These are phyloP conservation scores for Coniochaeta sp. DNA, from an alignment of 2,329 filamentous ascomycete species.

Conservation along the genomic window DNA sequence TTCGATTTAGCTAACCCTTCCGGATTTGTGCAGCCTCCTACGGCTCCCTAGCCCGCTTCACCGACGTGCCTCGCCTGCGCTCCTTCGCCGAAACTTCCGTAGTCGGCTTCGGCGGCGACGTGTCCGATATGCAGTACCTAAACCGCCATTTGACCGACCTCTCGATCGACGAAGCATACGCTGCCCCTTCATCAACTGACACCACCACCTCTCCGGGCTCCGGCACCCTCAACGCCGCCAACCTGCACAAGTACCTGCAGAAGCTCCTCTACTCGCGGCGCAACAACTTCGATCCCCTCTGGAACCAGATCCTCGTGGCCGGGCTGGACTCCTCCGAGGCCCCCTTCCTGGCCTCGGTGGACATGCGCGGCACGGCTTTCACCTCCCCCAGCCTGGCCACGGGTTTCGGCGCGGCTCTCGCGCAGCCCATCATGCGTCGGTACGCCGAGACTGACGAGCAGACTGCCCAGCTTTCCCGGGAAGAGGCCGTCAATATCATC, in stretches of 20 bases:
- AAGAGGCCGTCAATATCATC: conserved; percentile 72
- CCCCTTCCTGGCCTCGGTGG: conserved; percentile 87
- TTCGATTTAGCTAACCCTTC: neutral
- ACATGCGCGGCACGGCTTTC: conserved; percentile 90
- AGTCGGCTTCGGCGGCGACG: conserved; percentile 91
- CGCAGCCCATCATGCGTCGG: conserved; percentile 82
- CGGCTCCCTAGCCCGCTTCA: conserved; percentile 93
- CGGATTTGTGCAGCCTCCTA: conserved; percentile 65
- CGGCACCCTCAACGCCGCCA: conserved; percentile 66
- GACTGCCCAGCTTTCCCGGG: conserved; percentile 61
- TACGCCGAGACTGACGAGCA: conserved; percentile 78
- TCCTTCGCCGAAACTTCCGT: conserved; percentile 78
- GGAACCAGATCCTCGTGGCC: conserved; percentile 91
- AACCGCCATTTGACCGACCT: conserved; percentile 84
- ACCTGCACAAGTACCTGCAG: conserved; percentile 91
- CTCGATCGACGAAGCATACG: conserved; percentile 84
- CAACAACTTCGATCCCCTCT: conserved; percentile 92
- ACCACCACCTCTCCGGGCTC: conserved; percentile 22
- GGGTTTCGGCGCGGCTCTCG: conserved; percentile 87
- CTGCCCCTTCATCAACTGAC: conserved; percentile 15
- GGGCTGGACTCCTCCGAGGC: conserved; percentile 72
- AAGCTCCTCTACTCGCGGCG: conserved; percentile 96
- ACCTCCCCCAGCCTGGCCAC: conserved; percentile 82
- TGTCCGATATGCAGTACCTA: conserved; percentile 98
- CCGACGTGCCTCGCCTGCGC: conserved; percentile 90